Percentiles rank a stretch among this genome's conserved stretches.
Evolutionary conservation across 1,284 basidiomycete genomes (phyloP).

Genomic region (Wallemia hederae): DNA sequence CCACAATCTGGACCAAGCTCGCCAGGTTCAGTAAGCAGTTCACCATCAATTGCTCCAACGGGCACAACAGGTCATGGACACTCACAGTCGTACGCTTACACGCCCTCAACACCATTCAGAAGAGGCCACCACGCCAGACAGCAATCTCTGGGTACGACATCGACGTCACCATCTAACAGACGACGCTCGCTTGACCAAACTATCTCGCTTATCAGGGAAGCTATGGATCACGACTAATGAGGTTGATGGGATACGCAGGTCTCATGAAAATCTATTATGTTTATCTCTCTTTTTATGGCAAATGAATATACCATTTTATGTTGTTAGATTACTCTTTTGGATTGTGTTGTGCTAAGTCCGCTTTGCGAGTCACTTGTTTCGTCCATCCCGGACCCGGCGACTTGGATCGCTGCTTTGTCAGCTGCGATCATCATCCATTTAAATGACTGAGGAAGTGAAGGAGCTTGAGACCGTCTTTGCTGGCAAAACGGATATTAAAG

Average conservation of each 20-base stretch:
- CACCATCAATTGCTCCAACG: conserved; percentile 2
- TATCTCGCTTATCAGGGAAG: conserved; percentile 75
- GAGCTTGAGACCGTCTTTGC: background rate
- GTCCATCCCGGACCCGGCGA: too few species aligned
- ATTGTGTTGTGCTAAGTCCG: too few species aligned
- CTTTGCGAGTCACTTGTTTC: too few species aligned
- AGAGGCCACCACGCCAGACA: conserved; percentile 55
- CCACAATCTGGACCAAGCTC: conserved; percentile 16
- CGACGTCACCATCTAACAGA: conserved; percentile 77
- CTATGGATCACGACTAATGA: conserved; percentile 24
- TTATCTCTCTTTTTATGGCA: background rate
- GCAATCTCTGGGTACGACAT: conserved; percentile 78
- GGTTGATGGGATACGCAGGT: background rate
- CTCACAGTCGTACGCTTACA: conserved; percentile 11
- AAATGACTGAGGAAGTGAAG: background rate
- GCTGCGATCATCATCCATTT: too few species aligned
- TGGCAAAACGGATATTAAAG: background rate
- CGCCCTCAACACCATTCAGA: conserved; percentile 22
- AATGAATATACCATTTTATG: background rate
- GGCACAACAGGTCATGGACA: conserved; percentile 3
- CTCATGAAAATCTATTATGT: background rate
- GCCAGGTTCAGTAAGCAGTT: conserved; percentile 8
- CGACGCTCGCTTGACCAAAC: conserved; percentile 82
- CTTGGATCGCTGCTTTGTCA: too few species aligned
- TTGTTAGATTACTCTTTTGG: too few species aligned